Percentiles rank a stretch among this genome's conserved stretches.
phyloP scores from a whole-genome alignment of 305 asterid genomes.

The Petunia hybrid region DNA sequence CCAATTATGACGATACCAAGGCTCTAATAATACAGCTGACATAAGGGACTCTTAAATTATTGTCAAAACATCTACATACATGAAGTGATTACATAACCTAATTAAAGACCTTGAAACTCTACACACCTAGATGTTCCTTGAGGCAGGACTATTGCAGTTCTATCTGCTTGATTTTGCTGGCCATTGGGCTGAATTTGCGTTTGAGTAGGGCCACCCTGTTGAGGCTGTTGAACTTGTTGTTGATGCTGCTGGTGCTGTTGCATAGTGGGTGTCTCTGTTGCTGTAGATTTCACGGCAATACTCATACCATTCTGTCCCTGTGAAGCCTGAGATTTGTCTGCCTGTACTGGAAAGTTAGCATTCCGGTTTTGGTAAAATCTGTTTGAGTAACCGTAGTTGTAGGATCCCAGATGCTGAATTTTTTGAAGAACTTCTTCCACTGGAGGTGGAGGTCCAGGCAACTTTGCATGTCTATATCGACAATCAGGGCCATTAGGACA shows the following conservation, averaged over 20 bases:
- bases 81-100: conserved; percentile 60
- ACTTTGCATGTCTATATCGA: conserved; percentile 91
- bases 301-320: conserved; percentile 57
- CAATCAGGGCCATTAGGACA: conserved; percentile 98
- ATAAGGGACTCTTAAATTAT: conserved; percentile 47
- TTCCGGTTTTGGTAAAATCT: conserved; percentile 77
- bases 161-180: conserved; percentile 77
- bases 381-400: conserved; percentile 66
- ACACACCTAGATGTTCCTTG: conserved; percentile 99
- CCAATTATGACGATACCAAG: conserved; percentile 41
- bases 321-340: conserved; percentile 61
- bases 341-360: conserved; percentile 53
- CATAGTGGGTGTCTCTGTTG: conserved; percentile 53
- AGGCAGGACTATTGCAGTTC: conserved; percentile 76
- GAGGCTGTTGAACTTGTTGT: conserved; percentile 64
- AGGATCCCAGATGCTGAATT: conserved; percentile 81
- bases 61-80: conserved; percentile 59
- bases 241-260: conserved; percentile 49
- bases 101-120: conserved; percentile 77
- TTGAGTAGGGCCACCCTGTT: conserved; percentile 60
- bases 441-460: conserved; percentile 97
- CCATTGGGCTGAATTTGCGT: conserved; percentile 60
- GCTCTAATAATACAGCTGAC: conserved; percentile 60
- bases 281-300: conserved; percentile 53
- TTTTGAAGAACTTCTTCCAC: conserved; percentile 91